Base-by-base conservation (phyloP, 257 asterid genomes). In the Rauvolfia tetraphylla region DNA sequence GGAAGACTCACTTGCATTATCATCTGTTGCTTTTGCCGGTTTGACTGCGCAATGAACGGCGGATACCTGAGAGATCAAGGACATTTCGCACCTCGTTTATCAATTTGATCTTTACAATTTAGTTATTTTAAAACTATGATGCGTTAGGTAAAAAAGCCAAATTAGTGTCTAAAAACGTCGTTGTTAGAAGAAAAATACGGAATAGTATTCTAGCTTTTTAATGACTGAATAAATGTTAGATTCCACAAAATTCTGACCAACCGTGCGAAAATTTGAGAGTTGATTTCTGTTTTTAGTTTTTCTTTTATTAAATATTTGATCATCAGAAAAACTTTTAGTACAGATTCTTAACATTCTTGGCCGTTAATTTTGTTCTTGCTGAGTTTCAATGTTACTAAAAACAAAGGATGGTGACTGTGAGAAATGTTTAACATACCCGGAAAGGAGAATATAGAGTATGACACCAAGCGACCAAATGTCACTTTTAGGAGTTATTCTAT, bases 391-490 rank as follows among this genome's bases (percentile, higher is more conserved):
- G 12, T 0, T 9, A 7, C 11, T 44, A 17, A 53, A 53, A 18
- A 4, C 9, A 18, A 53, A 53, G 25, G 59, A 53, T 53, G n/a
- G 59, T 53, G 25, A 53, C 38, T 9, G 36, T 4, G 41, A 51
- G 6, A n/a, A 39, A 34, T 42, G 36, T 38, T 38, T 0, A 13
- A 77, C 89, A 70, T 38, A 92, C 96, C 97, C 97, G 27, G 97
- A 92, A 33, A 92, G 95, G 12, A 92, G 95, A 77, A 92, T 90
- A 80, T 92, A 92, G n/a, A 92, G 89, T 80, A 92, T 89, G 66
- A 92, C 95, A 67, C 98, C 98, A 33, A 92, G 92, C 46, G 98
- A 87, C 96, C 98, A 92, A 22, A 92, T 84, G 83, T 92, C 98
- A 76, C 85, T 87, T 78, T 90, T 92, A 1, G 85, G 56, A n/a